These are phyloP conservation scores for Termitomyces sp. DNA, from an alignment of 768 basidiomycete genomes.

Conservation along the genomic window DNA sequence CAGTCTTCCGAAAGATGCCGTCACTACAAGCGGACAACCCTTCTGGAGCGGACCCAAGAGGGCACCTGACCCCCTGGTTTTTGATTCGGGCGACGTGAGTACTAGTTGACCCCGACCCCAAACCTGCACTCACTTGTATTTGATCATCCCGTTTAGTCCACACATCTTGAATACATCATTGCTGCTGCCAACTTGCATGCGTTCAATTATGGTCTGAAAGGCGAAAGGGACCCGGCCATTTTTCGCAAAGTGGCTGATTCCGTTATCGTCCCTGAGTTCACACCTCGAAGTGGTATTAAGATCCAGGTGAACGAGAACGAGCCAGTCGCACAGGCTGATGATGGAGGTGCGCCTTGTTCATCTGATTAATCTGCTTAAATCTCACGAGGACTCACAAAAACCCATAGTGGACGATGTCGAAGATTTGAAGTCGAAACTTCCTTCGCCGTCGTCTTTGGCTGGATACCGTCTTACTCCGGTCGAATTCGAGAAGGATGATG, in stretches of 20 bases:
- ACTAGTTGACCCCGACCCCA: neutral
- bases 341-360: slow-evolving; percentile 28
- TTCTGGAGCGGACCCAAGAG: slow-evolving; percentile 99
- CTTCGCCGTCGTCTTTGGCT: slow-evolving; percentile 84
- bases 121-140: neutral
- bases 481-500: slow-evolving; percentile 99
- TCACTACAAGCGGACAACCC: slow-evolving; percentile 88
- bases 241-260: slow-evolving; percentile 84
- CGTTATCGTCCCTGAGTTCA: slow-evolving; percentile 86
- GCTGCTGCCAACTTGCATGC: slow-evolving; percentile 95
- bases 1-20: slow-evolving; percentile 91
- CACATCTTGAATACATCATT: slow-evolving; percentile 85
- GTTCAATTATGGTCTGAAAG: slow-evolving; percentile 95
- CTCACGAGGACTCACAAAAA: slow-evolving; percentile 10
- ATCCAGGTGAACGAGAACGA: slow-evolving; percentile 93
- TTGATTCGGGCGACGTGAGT: slow-evolving; percentile 82
- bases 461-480: slow-evolving; percentile 96
- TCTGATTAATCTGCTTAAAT: neutral
- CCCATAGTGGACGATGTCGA: slow-evolving; percentile 45
- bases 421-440: slow-evolving; percentile 63
- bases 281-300: slow-evolving; percentile 88
- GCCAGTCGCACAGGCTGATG: slow-evolving; percentile 59
- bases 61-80: slow-evolving; percentile 85
- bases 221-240: slow-evolving; percentile 69
- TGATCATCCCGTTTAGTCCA: slow-evolving; percentile 41